Conservation (phyloP, 2,329 filamentous ascomycete species). For the Pseudocercospora vitis region DNA sequence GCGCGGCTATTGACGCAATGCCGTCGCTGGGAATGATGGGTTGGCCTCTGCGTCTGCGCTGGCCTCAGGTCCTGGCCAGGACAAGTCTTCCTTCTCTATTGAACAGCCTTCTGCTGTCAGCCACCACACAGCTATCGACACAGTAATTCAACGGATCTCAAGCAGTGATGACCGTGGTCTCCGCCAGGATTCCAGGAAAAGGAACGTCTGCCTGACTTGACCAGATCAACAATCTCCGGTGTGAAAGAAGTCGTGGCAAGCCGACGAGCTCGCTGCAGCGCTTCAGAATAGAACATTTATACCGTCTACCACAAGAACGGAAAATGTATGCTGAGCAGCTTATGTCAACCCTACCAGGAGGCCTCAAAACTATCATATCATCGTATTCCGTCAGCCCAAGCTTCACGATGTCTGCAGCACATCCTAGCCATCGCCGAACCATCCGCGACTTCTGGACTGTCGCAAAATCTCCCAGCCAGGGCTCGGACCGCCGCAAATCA, state of each 20-base stretch:
- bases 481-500: background rate
- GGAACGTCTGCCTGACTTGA: conserved; percentile 1
- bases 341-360: no score
- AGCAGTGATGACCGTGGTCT: background rate
- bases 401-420: no score
- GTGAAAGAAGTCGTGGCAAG: conserved; percentile 5
- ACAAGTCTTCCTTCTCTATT: background rate
- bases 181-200: background rate
- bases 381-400: background rate
- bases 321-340: background rate
- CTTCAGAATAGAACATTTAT: background rate
- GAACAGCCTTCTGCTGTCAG: no score
- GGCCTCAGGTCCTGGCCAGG: background rate
- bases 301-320: background rate
- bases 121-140: no score
- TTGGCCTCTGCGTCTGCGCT: conserved; percentile 1
- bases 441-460: background rate
- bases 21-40: conserved; percentile 5
- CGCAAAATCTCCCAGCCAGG: background rate
- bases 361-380: background rate
- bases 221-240: background rate
- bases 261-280: no score
- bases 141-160: no score
- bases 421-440: background rate
- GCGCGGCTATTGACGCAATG: conserved; percentile 17